Evolutionary conservation across 768 basidiomycete species (phyloP), one percentile per base, ranked within the genome.

Genomic region (Auriscalpium microsporum): DNA sequence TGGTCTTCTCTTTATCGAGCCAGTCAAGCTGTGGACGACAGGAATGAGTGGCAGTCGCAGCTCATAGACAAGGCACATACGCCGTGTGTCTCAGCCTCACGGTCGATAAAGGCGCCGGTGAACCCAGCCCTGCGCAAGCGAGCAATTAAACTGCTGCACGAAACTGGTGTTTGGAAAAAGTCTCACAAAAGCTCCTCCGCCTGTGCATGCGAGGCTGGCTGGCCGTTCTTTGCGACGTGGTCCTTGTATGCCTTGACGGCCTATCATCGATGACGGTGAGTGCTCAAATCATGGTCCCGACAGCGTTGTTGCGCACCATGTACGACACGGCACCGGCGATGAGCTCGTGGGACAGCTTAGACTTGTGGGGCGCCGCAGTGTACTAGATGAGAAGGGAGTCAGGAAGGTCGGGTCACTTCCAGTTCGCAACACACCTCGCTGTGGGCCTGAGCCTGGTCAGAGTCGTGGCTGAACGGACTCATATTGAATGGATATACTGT

Each of bases 281-380:
- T 1, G 16, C 59, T 33, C 56, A 50, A 2, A n/a, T 5, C 16
- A 23, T 28, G 28, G 8, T 51, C n/a, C 4, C n/a, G 14, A 35
- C 0, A n/a, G 48, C 68, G 11, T 38, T 28, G 28, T 28, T 4
- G 28, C 40, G 4, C 2, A 80, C 83, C 75, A 81, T 82, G 69
- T 76, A 87, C 21, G 82, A 69, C n/a, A 84, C 84, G 49, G 86
- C 86, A 45, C 70, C 84, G 48, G 82, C 81, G 59, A 87, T 75
- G 46, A 86, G 65, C 69, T 87, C 80, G 67, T 87, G 85, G 9
- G 84, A 78, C 55, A 85, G 70, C 58, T 69, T 55, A 2, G 84
- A 81, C 70, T 83, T 71, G 73, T 85, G 84, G 10, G 73, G 75
- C 14, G 74, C 73, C 49, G 75, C 76, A 16, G 53, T 37, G 47